Conservation (phyloP, 441 rosid genomes). For the Manihot esculenta region DNA sequence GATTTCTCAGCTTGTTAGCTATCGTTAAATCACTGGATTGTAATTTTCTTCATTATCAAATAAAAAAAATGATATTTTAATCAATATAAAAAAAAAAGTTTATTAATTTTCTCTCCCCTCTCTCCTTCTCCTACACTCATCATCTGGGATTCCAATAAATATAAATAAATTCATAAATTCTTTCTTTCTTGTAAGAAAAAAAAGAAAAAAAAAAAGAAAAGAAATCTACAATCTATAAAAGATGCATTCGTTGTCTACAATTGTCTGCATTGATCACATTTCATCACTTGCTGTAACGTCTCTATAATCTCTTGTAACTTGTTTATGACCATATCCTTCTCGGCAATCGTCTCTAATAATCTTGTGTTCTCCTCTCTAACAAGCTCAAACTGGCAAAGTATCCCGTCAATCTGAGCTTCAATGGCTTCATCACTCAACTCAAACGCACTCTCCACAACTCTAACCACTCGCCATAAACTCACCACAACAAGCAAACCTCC, state of each 20-base stretch:
- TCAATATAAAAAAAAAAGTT: too few species aligned
- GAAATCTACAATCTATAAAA: too few species aligned
- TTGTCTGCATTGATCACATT: slow-evolving; percentile 20
- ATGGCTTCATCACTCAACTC: slow-evolving; percentile 80
- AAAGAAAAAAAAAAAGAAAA: too few species aligned
- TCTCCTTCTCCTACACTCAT: too few species aligned
- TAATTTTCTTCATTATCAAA: too few species aligned
- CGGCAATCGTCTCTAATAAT: slow-evolving; percentile 32
- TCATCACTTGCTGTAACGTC: slow-evolving; percentile 18
- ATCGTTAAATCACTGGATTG: too few species aligned
- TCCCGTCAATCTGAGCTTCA: slow-evolving; percentile 52
- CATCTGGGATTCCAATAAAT: too few species aligned
- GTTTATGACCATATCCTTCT: slow-evolving; percentile 44
- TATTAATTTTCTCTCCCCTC: too few species aligned
- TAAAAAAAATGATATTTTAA: too few species aligned
- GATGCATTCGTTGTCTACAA: background rate
- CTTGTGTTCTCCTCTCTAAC: slow-evolving; percentile 42
- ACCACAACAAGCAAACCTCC: slow-evolving; percentile 65
- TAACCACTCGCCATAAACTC: slow-evolving; percentile 70
- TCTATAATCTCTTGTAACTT: slow-evolving; percentile 28
- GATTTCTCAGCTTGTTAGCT: too few species aligned
- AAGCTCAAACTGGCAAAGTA: slow-evolving; percentile 48
- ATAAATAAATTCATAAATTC: too few species aligned
- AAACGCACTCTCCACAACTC: slow-evolving; percentile 64
- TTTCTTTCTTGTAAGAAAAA: too few species aligned